A percentile compares a stretch with the other conserved stretches of the same genome.
phyloP scores from a whole-genome alignment of 2,329 filamentous ascomycete species.

The Clonostachys solani region DNA sequence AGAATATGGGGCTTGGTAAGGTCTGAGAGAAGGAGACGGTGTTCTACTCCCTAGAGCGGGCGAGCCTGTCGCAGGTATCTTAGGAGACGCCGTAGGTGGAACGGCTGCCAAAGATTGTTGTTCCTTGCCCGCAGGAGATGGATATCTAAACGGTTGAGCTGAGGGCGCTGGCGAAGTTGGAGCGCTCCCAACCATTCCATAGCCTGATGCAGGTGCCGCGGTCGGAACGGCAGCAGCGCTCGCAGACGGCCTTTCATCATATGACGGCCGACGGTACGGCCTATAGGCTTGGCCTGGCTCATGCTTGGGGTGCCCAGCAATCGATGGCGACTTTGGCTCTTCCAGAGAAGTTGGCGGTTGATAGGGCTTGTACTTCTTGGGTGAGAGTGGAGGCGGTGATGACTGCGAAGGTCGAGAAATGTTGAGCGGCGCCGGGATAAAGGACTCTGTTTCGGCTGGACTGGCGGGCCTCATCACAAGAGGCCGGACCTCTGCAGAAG shows the following conservation, averaged over 20 bases:
- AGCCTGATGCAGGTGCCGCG: not conserved
- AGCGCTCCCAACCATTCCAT: too few species aligned
- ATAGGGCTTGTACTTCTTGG: constrained; percentile 7
- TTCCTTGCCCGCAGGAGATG: too few species aligned
- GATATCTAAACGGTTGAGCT: too few species aligned
- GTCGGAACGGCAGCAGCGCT: not conserved
- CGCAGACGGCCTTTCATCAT: not conserved
- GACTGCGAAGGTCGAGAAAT: constrained; percentile 14
- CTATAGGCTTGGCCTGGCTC: not conserved
- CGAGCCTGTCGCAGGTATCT: too few species aligned
- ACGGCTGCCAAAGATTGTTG: too few species aligned
- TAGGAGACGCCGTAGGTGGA: too few species aligned
- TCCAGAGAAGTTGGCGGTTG: not conserved
- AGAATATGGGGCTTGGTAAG: too few species aligned
- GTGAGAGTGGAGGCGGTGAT: constrained; percentile 1
- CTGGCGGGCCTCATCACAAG: constrained; percentile 1
- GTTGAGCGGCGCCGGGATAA: constrained; percentile 13
- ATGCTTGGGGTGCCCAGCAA: constrained; percentile 4
- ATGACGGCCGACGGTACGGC: not conserved
- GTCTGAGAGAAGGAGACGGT: too few species aligned
- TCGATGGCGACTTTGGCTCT: constrained; percentile 18
- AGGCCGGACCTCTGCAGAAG: not conserved
- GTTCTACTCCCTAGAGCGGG: too few species aligned
- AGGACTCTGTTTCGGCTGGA: not conserved
- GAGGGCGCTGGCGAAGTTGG: too few species aligned